Conservation (phyloP, 2,329 filamentous ascomycete genomes). For the Neurospora sp. region DNA sequence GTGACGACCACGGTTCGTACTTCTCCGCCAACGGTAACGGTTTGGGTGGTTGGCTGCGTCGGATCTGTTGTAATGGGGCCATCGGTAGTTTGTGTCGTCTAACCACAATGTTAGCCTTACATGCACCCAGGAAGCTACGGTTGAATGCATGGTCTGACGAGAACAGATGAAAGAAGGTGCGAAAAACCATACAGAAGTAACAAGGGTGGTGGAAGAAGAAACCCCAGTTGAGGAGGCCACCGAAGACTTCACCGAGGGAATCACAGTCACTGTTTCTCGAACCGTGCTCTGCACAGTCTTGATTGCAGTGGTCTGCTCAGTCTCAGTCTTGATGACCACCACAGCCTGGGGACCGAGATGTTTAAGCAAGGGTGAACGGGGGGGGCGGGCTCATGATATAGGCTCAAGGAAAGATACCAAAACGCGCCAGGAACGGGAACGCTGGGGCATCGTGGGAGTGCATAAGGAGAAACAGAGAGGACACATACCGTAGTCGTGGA, state of each 20-base stretch:
- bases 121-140: not conserved
- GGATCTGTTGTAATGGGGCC: slow-evolving; percentile 10
- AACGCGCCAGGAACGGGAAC: not conserved
- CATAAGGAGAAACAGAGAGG: not conserved
- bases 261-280: slow-evolving; percentile 25
- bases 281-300: slow-evolving; percentile 29
- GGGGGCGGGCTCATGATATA: not conserved
- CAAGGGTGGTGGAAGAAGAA: slow-evolving; percentile 14
- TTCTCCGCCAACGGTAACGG: slow-evolving; percentile 43
- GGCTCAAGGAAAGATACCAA: not conserved
- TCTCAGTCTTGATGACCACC: slow-evolving; percentile 19
- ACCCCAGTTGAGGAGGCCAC: slow-evolving; percentile 8
- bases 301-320: slow-evolving; percentile 12
- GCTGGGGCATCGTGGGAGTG: not conserved
- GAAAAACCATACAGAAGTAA: slow-evolving; percentile 28
- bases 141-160: not conserved
- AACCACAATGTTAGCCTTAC: slow-evolving; percentile 1
- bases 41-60: slow-evolving; percentile 33
- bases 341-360: slow-evolving; percentile 16
- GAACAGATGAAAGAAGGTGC: slow-evolving; percentile 1
- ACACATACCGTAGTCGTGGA: not conserved
- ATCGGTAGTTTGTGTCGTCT: slow-evolving; percentile 2
- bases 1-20: slow-evolving; percentile 45
- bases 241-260: slow-evolving; percentile 16
- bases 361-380: slow-evolving; percentile 8